Base-by-base conservation (phyloP, 352 stramenopile species). In the Thraustochytrium sp. region DNA sequence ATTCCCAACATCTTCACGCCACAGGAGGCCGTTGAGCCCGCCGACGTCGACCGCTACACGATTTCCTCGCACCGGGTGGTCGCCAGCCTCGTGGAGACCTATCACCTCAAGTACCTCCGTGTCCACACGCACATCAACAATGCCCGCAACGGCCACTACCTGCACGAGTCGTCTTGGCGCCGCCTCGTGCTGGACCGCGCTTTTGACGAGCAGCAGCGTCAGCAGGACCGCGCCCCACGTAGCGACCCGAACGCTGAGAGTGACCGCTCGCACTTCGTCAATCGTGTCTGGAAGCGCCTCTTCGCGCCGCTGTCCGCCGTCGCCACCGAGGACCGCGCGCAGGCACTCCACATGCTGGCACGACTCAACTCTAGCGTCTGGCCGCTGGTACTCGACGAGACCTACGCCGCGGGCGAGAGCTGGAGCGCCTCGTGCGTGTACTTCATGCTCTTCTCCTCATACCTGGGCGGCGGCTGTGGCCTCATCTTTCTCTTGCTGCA, bases 41-140 rank as follows among this genome's bases (percentile, higher is more conserved):
- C 65, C 2, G 65, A 78, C 49, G 65, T 78, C 18, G 65, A 78
- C n/a, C 42, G 65, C 13, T 76, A 76, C 63, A 76, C 34, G 1
- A 76, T 76, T 55, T 55, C 37, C 38, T 76, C 63, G n/a, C 63
- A 76, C 34, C 63, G 63, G 13, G 63, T 55, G n/a, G 63, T 76
- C 11, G 26, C 37, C 44, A 56, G 48, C 26, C 29, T 78, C 29
- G 62, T 78, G 18, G 42, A 56, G 34, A 29, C 44, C 8, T 62
- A 29, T 40, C 42, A 62, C 44, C 65, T 78, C 23, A 62, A 16
- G 5, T 31, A n/a, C 23, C 46, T 78, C 21, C 65, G 65, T 31
- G 42, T 78, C 9, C 65, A 78, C 46, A 78, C 65, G 18, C 65
- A 78, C 65, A 40, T 78, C 29, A 78, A 78, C 65, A 40, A 44